A percentile compares a stretch with the other conserved stretches of the same genome.
Conservation (phyloP, 2,329 filamentous ascomycete genomes). For the Graphiopsis chlorocephala region DNA sequence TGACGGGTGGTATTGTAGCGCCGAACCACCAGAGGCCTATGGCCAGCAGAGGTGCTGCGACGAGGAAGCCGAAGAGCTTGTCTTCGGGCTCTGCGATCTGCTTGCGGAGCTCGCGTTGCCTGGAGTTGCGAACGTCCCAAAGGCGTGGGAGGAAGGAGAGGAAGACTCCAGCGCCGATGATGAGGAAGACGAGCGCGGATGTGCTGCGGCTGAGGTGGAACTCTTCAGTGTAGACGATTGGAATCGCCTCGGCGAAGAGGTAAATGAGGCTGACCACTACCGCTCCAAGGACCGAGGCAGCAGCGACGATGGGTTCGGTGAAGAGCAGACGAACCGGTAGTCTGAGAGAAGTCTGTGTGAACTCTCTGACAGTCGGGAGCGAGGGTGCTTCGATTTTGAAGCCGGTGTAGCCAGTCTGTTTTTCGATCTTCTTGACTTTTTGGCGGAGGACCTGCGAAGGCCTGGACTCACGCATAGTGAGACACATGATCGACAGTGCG, state of each 20-base stretch:
- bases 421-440: conserved; percentile 34
- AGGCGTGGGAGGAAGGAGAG: conserved; percentile 44
- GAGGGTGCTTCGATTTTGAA: conserved; percentile 39
- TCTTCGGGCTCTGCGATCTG: conserved; percentile 41
- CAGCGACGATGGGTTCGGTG: conserved; percentile 48
- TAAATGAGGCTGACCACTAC: conserved; percentile 49
- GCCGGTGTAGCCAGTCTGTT: conserved; percentile 25
- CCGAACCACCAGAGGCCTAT: conserved; percentile 47
- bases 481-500: conserved; percentile 35
- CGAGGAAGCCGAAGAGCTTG: conserved; percentile 48
- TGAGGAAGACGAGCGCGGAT: conserved; percentile 54
- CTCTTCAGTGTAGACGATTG: conserved; percentile 37
- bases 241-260: conserved; percentile 47
- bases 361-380: conserved; percentile 37
- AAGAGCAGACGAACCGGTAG: conserved; percentile 45
- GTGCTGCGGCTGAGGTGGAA: conserved; percentile 34
- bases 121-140: conserved; percentile 39
- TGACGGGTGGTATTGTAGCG: conserved; percentile 47
- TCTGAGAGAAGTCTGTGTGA: conserved; percentile 39
- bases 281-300: conserved; percentile 44
- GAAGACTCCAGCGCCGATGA: conserved; percentile 59
- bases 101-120: conserved; percentile 25
- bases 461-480: conserved; percentile 45
- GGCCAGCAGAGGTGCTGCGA: conserved; percentile 45
- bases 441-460: conserved; percentile 42